Base-by-base conservation (phyloP, 352 stramenopile species). In the Globisporangium lucens region DNA sequence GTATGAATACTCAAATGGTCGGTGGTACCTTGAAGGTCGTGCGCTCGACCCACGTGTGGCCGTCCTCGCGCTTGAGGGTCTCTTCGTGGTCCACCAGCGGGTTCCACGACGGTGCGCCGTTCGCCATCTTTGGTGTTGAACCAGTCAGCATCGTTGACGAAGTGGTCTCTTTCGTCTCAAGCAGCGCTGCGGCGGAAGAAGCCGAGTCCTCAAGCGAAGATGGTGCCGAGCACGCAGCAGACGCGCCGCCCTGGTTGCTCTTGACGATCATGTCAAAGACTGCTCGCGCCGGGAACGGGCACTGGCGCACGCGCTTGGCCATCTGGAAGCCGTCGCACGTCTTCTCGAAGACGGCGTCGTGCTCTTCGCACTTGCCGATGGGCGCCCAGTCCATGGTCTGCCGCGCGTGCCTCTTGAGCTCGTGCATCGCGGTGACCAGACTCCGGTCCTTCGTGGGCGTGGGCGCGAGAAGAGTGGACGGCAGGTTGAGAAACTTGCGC, bases 251-350 rank as follows among this genome's bases (percentile, higher is more conserved):
- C 69, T 69, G 56, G 66, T 63, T 56, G 67, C 69, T 72, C 49
- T 80, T 87, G 24, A 82, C 83, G 36, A 91, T 76, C 73, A 89
- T 81, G 62, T 92, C 85, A 61, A 91, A 94, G 33, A 92, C 66
- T 0, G 85, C 83, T 13, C 85, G 82, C 35, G 85, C 80, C 49
- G 85, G 85, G 56, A 90, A 94, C 13, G 75, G 65, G 51, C 85
- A 87, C 38, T 72, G 81, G 5, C 75, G 76, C 29, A 89, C 72
- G 7, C 85, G 75, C 62, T 94, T 94, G 58, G 91, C 56, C 74
- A 89, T 85, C 57, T 75, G 77, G 53, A 91, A 94, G 4, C 82
- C 77, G 30, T 91, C 85, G 6, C 68, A 68, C 2, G 67, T 65
- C 36, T 86, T 89, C 36, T 91, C 82, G 41, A 77, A 90, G 0